phyloP scores from a whole-genome alignment of 768 basidiomycete genomes.

The Tricholoma sp. region DNA sequence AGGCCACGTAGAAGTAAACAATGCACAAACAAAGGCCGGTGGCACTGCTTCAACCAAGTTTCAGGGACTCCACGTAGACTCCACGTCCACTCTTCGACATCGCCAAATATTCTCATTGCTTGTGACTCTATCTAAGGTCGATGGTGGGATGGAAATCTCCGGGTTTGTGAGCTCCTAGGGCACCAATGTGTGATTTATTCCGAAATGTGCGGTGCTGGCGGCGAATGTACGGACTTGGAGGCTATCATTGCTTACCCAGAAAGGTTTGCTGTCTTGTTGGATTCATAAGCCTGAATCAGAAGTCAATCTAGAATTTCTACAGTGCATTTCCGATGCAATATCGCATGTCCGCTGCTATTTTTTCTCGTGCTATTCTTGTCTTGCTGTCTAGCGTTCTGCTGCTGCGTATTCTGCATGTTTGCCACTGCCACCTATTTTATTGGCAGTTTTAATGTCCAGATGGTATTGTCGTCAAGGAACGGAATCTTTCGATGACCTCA shows the following conservation, averaged over 20 bases:
- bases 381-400: not conserved
- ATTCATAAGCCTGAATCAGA: no score
- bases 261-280: no score
- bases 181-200: no score
- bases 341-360: no score
- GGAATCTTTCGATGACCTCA: not conserved
- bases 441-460: not conserved
- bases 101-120: not conserved
- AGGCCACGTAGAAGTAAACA: slow-evolving; percentile 33
- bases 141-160: no score
- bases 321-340: no score
- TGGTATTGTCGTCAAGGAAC: not conserved
- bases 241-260: no score
- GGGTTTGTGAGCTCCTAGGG: no score
- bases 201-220: no score
- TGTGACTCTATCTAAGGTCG: no score
- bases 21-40: slow-evolving; percentile 23
- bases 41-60: slow-evolving; percentile 8
- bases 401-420: not conserved
- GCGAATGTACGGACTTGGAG: no score
- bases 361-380: not conserved
- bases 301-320: no score
- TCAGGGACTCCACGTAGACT: not conserved
- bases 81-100: not conserved
- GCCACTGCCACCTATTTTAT: not conserved